phyloP scores from a whole-genome alignment of 2,329 filamentous ascomycete species.

The Nothopassalora personata region DNA sequence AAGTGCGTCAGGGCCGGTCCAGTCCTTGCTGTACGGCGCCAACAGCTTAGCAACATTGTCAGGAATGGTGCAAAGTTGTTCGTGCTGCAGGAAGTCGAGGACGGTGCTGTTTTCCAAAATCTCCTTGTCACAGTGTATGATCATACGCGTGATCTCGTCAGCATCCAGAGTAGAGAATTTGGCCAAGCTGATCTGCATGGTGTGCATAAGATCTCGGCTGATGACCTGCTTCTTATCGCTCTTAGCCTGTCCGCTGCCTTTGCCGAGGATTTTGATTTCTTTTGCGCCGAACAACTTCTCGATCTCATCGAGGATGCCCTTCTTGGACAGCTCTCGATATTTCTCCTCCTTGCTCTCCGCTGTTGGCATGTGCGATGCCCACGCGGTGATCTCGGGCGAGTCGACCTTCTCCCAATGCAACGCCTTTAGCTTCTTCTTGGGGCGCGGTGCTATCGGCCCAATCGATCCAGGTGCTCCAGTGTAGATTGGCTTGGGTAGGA shows the following conservation, averaged over 20 bases:
- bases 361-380: slow-evolving; percentile 82
- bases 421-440: slow-evolving; percentile 99
- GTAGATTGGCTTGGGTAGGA: slow-evolving; percentile 60
- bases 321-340: slow-evolving; percentile 85
- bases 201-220: slow-evolving; percentile 80
- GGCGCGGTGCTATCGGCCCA: slow-evolving; percentile 72
- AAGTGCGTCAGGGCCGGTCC: slow-evolving; percentile 80
- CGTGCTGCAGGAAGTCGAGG: slow-evolving; percentile 93
- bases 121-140: slow-evolving; percentile 89
- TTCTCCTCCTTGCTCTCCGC: slow-evolving; percentile 88
- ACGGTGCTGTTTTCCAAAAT: slow-evolving; percentile 85
- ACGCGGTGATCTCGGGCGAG: slow-evolving; percentile 82
- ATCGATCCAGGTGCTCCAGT: slow-evolving; percentile 54
- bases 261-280: slow-evolving; percentile 83
- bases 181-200: slow-evolving; percentile 85
- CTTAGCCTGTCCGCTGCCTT: slow-evolving; percentile 59
- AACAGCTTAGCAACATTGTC: slow-evolving; percentile 87
- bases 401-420: slow-evolving; percentile 99
- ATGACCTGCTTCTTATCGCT: slow-evolving; percentile 98
- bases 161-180: slow-evolving; percentile 83
- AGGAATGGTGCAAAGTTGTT: slow-evolving; percentile 85
- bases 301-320: slow-evolving; percentile 94
- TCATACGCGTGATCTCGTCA: slow-evolving; percentile 83
- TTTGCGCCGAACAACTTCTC: slow-evolving; percentile 97
- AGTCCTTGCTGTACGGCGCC: slow-evolving; percentile 93